Evolutionary conservation across 306 rosid genomes (phyloP), one percentile per base, ranked within the genome.

Genomic region (Rosa lucieae): DNA sequence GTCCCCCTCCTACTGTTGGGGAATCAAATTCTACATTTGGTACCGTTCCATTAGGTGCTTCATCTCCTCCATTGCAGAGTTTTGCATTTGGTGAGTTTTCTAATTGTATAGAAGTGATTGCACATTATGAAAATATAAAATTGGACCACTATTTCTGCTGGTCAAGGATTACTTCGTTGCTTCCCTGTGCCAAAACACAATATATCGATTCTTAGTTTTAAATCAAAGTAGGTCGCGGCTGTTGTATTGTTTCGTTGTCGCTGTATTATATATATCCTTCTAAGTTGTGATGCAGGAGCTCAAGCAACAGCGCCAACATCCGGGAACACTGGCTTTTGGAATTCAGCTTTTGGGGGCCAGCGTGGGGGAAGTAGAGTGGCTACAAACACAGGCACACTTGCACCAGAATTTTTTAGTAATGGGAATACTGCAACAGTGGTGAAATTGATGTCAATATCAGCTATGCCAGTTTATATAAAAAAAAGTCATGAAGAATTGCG

Each of bases 401-500:
- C 89, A 85, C 85, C 93, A 58, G 94, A 93, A 77, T 18, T 83
- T 61, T 63, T 58, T 0, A 70, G 67, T 26, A 65, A 75, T 75
- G 90, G 93, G 71, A 39, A 90, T 39, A 90, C 77, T 84, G 65
- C 42, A 29, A 62, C 90, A 29, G 77, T 56, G 78, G 95, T 84
- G 35, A 91, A 87, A 80, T 89, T 95, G 78, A 92, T 88, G 89
- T 93, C 98, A 61, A 91, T 95, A 82, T 95, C 98, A 23, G 96
- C 98, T 56, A 93, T 95, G 99, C 85, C 97, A 59, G 63, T 75
- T 70, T 95, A 86, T 90, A 95, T 84, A 80, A 95, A 95, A 58
- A 95, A 92, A 87, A 90, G 96, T 83, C 99, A 95, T 0, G 98
- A 95, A 79, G 99, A 95, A 86, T 90, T 93, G 66, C 89, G 96